phyloP scores from a whole-genome alignment of 192 early-diverging fungal genomes.

The Coemansia sp. region DNA sequence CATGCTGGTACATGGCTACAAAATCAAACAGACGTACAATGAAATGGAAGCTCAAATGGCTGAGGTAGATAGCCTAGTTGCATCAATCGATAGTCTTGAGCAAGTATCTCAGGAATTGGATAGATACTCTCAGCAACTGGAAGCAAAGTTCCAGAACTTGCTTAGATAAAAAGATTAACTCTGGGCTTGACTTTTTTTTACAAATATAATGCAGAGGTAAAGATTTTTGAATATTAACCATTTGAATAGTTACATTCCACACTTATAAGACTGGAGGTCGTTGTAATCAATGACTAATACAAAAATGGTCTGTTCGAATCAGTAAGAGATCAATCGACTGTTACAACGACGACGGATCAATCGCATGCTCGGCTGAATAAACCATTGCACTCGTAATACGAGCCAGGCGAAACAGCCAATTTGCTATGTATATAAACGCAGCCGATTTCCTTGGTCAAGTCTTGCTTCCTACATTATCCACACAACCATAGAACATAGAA shows the following conservation, averaged over 20 bases:
- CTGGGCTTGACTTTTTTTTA: not conserved
- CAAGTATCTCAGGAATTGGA: conserved; percentile 44
- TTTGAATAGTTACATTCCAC: no score
- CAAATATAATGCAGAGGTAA: not conserved
- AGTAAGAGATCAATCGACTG: not conserved
- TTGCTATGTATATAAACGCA: not conserved
- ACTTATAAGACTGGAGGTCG: no score
- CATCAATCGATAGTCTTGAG: conserved; percentile 41
- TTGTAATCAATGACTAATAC: no score
- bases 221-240: no score
- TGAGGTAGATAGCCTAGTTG: conserved; percentile 31
- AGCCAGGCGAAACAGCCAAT: not conserved
- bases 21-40: conserved; percentile 51
- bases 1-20: conserved; percentile 53
- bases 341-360: not conserved
- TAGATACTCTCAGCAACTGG: conserved; percentile 42
- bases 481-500: not conserved
- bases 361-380: not conserved
- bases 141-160: conserved; percentile 43
- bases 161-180: conserved; percentile 11
- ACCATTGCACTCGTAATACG: not conserved
- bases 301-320: no score
- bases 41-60: conserved; percentile 50
- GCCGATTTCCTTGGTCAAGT: not conserved
- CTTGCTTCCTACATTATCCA: not conserved